Evolutionary conservation across 305 asterid species (phyloP).

Genomic region (Fraxinus sp.): DNA sequence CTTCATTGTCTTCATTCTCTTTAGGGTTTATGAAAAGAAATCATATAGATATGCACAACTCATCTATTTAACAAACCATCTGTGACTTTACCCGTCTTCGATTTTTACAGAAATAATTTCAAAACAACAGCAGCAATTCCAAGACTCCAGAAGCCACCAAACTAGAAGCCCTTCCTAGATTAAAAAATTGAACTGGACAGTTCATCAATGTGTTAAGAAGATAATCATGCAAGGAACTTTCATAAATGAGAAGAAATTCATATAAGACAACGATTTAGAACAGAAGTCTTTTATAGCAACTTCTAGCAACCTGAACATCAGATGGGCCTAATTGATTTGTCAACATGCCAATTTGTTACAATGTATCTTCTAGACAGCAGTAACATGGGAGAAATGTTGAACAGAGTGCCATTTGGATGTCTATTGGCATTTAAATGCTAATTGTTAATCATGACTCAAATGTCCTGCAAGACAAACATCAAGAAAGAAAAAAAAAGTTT

Average conservation of each 20-base stretch:
- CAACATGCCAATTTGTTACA: not conserved
- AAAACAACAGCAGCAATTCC: not conserved
- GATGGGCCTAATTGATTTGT: not conserved
- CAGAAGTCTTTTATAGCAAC: not conserved
- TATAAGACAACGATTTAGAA: not conserved
- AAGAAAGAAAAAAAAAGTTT: not conserved
- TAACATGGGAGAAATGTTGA: not conserved
- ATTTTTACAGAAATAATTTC: not conserved
- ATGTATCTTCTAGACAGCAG: not conserved
- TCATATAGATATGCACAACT: not conserved
- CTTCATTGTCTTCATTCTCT: conserved; percentile 75
- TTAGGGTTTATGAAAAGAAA: conserved; percentile 28
- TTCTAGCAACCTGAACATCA: not conserved
- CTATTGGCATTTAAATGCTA: not conserved
- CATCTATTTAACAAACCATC: not conserved
- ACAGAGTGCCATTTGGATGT: not conserved
- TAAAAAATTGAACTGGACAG: not conserved
- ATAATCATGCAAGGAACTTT: not conserved
- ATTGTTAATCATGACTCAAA: not conserved
- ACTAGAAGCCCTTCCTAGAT: conserved; percentile 31
- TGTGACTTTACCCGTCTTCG: not conserved
- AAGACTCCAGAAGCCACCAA: conserved; percentile 10
- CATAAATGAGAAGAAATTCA: not conserved
- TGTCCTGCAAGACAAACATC: not conserved
- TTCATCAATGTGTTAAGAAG: not conserved